Conservation (phyloP, 1,139 yeast species). For the Debaryomyces subglobosus region DNA sequence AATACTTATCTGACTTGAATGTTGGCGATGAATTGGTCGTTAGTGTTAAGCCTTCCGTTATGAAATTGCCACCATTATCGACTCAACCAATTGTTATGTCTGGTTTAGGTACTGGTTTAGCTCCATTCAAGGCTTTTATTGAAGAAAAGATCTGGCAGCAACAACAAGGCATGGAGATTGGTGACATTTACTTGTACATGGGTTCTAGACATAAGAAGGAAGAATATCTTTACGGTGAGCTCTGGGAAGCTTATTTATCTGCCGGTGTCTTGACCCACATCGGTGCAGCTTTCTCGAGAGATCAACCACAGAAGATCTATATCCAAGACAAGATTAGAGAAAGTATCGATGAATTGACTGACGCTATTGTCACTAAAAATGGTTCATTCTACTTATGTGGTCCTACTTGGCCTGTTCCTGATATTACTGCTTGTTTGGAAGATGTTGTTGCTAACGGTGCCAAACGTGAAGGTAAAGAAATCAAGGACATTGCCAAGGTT, state of each 20-base stretch:
- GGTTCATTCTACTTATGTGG: constrained; percentile 98
- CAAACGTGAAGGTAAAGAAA: constrained; percentile 59
- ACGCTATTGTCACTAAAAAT: constrained; percentile 73
- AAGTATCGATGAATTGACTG: constrained; percentile 69
- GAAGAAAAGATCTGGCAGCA: constrained; percentile 96
- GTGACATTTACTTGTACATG: constrained; percentile 83
- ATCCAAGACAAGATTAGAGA: constrained; percentile 93
- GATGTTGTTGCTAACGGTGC: constrained; percentile 81
- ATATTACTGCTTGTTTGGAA: constrained; percentile 86
- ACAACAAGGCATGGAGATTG: constrained; percentile 85
- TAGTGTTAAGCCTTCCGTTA: constrained; percentile 93
- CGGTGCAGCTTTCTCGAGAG: constrained; percentile 98
- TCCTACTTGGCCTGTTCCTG: constrained; percentile 99
- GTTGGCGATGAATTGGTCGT: constrained; percentile 90
- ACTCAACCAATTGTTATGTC: constrained; percentile 94
- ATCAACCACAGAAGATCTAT: constrained; percentile 91
- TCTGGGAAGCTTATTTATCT: constrained; percentile 94
- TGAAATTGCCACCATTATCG: constrained; percentile 89
- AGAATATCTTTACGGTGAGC: constrained; percentile 94
- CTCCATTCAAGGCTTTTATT: constrained; percentile 96
- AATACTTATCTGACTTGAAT: constrained; percentile 75
- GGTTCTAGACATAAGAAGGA: constrained; percentile 97
- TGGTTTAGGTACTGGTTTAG: constrained; percentile 97
- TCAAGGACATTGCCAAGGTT: constrained; percentile 71
- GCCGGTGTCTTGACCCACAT: constrained; percentile 92